Evolutionary conservation across 306 rosid genomes (phyloP).

Genomic region (Adenanthera pavonina): DNA sequence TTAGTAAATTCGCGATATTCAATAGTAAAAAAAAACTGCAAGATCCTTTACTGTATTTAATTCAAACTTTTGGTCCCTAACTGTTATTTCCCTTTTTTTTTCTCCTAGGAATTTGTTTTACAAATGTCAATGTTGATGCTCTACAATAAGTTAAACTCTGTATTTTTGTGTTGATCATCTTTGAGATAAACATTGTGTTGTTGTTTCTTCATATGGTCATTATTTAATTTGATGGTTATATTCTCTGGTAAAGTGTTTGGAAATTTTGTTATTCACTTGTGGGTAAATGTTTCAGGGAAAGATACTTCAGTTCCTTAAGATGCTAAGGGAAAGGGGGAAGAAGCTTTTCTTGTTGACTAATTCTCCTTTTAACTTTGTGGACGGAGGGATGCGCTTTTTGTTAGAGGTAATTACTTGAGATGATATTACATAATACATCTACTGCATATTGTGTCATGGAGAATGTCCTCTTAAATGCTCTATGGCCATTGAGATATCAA

Average conservation of each 20-base stretch:
- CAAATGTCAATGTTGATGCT: conserved; percentile 34
- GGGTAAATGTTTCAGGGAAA: conserved; percentile 64
- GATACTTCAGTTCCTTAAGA: conserved; percentile 74
- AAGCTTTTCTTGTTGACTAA: conserved; percentile 92
- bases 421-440: conserved; percentile 23
- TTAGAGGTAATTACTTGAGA: conserved; percentile 67
- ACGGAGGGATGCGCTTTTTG: conserved; percentile 94
- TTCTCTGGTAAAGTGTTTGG: conserved; percentile 32
- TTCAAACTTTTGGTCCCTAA: too few species aligned
- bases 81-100: too few species aligned
- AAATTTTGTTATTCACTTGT: conserved; percentile 31
- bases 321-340: conserved; percentile 90
- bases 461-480: background rate
- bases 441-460: conserved; percentile 13
- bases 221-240: conserved; percentile 26
- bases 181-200: conserved; percentile 18
- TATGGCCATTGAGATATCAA: conserved; percentile 5
- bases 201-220: conserved; percentile 30
- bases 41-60: too few species aligned
- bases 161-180: background rate
- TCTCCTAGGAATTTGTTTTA: conserved; percentile 17
- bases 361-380: conserved; percentile 93
- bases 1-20: too few species aligned
- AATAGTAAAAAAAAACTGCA: too few species aligned
- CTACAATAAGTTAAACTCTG: conserved; percentile 30